Conservation (phyloP, 2,329 filamentous ascomycete genomes). For the Sphaerostilbella broomeana region DNA sequence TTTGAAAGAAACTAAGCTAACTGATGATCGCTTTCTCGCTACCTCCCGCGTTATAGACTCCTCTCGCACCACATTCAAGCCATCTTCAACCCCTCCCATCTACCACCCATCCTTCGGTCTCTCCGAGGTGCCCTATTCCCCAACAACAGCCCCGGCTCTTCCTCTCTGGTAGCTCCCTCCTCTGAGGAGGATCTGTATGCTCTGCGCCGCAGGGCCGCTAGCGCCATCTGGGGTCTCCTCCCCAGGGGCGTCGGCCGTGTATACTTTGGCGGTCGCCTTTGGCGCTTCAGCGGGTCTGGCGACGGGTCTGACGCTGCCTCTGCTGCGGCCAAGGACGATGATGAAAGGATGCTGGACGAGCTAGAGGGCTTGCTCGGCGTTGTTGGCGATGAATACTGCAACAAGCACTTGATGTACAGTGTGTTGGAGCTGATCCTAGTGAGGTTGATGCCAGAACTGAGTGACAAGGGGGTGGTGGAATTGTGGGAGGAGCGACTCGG, state of each 20-base stretch:
- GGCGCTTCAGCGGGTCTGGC: conserved; percentile 20
- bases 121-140: conserved; percentile 79
- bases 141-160: conserved; percentile 66
- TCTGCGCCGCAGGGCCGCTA: conserved; percentile 62
- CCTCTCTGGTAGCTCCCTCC: conserved; percentile 53
- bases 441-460: conserved; percentile 76
- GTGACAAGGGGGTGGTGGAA: conserved; percentile 62
- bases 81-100: conserved; percentile 55
- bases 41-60: conserved; percentile 39
- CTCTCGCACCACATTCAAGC: conserved; percentile 51
- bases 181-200: conserved; percentile 52
- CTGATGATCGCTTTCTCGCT: conserved; percentile 14
- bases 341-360: conserved; percentile 42
- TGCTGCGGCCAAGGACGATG: conserved; percentile 23
- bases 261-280: conserved; percentile 41
- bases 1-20: conserved; percentile 10
- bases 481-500: conserved; percentile 66
- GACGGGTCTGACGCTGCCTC: conserved; percentile 9
- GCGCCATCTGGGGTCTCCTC: conserved; percentile 45
- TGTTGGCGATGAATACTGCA: conserved; percentile 78
- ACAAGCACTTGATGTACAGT: conserved; percentile 83
- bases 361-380: conserved; percentile 64
- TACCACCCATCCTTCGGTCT: conserved; percentile 62
- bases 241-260: conserved; percentile 42
- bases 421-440: conserved; percentile 77